A percentile compares a stretch with the other conserved stretches of the same genome.
Evolutionary conservation across 305 asterid species (phyloP).

Genomic region (Plantago lanceolata): DNA sequence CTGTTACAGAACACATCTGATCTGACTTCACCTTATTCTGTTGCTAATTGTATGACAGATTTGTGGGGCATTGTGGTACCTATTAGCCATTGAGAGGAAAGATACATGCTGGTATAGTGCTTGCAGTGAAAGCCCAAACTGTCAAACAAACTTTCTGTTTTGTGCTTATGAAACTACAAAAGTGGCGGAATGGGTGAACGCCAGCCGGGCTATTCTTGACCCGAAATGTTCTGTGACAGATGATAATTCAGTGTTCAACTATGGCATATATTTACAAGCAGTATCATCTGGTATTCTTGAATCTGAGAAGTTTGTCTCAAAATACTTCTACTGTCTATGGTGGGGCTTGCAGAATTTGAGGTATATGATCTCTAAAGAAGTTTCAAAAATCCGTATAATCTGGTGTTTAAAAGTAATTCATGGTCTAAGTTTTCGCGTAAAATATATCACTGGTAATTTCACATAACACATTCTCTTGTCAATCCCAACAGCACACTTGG

Average conservation of each 20-base stretch:
- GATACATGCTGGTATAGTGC: conserved; percentile 78
- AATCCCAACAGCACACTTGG: conserved; percentile 74
- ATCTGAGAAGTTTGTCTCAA: conserved; percentile 54
- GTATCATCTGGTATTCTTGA: conserved; percentile 62
- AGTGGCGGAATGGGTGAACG: conserved; percentile 48
- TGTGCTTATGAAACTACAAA: conserved; percentile 55
- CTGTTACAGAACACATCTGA: conserved; percentile 7
- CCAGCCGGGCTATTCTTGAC: conserved; percentile 46
- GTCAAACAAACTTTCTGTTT: conserved; percentile 44
- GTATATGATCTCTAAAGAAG: conserved; percentile 28
- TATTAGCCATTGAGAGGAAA: conserved; percentile 76
- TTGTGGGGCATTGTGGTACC: conserved; percentile 89
- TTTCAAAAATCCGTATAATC: too few species aligned
- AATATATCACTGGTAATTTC: too few species aligned
- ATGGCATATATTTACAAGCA: conserved; percentile 79
- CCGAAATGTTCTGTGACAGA: conserved; percentile 50
- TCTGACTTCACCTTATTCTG: background rate
- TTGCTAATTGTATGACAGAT: conserved; percentile 44
- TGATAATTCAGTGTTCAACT: conserved; percentile 42
- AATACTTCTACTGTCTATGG: conserved; percentile 88
- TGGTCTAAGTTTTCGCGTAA: too few species aligned
- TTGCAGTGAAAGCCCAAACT: conserved; percentile 42
- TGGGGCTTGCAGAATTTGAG: conserved; percentile 95
- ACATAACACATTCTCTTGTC: conserved; percentile 14
- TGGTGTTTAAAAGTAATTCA: too few species aligned